Conservation (phyloP, 106 monocot species). For the Narthecium ossifragum region DNA sequence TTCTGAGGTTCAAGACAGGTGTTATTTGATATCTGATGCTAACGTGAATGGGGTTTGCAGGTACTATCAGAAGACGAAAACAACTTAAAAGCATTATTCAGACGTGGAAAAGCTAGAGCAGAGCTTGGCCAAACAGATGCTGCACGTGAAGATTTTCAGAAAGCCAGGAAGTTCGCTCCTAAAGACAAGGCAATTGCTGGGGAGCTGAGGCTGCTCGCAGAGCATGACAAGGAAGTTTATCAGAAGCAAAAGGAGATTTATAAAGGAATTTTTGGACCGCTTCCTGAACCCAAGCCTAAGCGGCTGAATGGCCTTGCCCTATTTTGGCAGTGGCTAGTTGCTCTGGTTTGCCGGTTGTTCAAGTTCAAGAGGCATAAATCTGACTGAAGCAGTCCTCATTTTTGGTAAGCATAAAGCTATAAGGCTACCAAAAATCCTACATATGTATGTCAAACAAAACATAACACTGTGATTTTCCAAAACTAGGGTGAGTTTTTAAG, state of each 20-base stretch:
- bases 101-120: constrained; percentile 85
- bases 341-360: constrained; percentile 39
- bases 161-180: constrained; percentile 58
- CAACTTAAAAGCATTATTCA: constrained; percentile 83
- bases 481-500: no score
- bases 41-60: no score
- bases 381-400: no score
- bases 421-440: no score
- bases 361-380: constrained; percentile 40
- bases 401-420: no score
- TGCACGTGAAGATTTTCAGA: constrained; percentile 80
- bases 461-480: no score
- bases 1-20: no score
- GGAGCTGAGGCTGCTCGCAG: constrained; percentile 57
- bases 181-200: constrained; percentile 62
- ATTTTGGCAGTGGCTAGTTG: constrained; percentile 65
- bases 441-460: no score
- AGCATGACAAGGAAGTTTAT: constrained; percentile 89
- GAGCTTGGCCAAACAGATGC: constrained; percentile 87
- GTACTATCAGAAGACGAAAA: constrained; percentile 84
- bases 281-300: constrained; percentile 56
- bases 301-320: constrained; percentile 25
- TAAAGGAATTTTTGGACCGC: constrained; percentile 86
- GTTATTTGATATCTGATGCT: no score
- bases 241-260: constrained; percentile 94